Conservation (phyloP, 164 flowering plant genomes). For the Warburgia ugandensis region DNA sequence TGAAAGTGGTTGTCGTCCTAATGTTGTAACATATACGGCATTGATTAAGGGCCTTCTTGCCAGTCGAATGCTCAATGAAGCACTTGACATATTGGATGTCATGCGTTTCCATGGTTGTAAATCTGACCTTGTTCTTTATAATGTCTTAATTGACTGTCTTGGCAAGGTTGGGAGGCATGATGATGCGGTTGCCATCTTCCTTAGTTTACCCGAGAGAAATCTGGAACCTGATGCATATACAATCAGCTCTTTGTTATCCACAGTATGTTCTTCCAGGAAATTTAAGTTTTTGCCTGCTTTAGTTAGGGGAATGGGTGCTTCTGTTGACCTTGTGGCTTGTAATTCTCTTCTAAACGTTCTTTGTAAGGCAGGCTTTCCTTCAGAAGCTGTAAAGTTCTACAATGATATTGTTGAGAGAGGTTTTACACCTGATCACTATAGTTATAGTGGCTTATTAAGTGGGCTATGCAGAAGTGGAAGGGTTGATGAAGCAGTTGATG, state of each 20-base stretch:
- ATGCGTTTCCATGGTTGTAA: conserved; percentile 30
- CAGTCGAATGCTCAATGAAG: conserved; percentile 22
- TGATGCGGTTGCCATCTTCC: conserved; percentile 41
- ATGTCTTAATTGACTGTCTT: conserved; percentile 47
- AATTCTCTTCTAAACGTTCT: conserved; percentile 44
- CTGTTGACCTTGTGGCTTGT: conserved; percentile 38
- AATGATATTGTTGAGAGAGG: conserved; percentile 39
- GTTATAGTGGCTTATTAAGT: conserved; percentile 38
- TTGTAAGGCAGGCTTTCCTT: conserved; percentile 40
- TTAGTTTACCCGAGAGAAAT: conserved; percentile 20
- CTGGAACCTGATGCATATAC: conserved; percentile 56
- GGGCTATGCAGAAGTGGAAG: conserved; percentile 44
- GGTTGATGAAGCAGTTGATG: conserved; percentile 37
- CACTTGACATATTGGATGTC: conserved; percentile 20
- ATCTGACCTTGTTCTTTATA: conserved; percentile 50
- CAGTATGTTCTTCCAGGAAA: conserved; percentile 26
- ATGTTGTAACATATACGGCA: conserved; percentile 53
- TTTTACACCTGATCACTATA: conserved; percentile 41
- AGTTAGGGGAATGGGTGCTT: conserved; percentile 16
- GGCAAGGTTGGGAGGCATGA: conserved; percentile 37
- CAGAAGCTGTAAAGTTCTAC: conserved; percentile 36
- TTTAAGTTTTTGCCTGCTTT: conserved; percentile 27
- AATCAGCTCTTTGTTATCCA: conserved; percentile 34
- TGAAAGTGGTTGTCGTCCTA: conserved; percentile 38
- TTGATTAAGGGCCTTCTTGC: conserved; percentile 45